Evolutionary conservation across 176 grass and related monocot genomes (phyloP), one percentile per base, ranked within the genome.

Genomic region (Oryza glaberrima): DNA sequence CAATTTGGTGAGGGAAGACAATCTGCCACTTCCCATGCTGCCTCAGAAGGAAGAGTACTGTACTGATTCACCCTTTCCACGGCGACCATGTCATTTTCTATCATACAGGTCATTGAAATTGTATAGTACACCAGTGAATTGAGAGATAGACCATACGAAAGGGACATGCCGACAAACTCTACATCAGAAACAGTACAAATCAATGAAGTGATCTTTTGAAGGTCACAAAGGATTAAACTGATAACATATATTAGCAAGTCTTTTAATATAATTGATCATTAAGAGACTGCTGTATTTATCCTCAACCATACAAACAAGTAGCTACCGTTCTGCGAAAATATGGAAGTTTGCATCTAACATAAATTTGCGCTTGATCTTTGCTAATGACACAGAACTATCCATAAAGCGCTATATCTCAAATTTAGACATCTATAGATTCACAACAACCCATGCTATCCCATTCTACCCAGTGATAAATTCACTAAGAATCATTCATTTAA

Each of bases 101-200:
- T 70, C 85, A 88, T 90, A 77, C 95, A 98, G 75, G 89, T 98
- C 23, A 98, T 52, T 56, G 82, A 86, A 84, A 90, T 82, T 64
- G 89, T 68, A 74, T 72, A 92, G 79, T 92, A 98, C 22, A 98
- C 77, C 47, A 86, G 76, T 58, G 84, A 77, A 61, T 98, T 98
- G 65, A 98, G 95, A 84, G 95, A 92, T 48, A 98, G 89, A 45
- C 95, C 95, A 25, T 98, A 98, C 1, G 95, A 98, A 76, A 98
- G 95, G 78, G 95, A 98, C 72, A 98, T 84, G 81, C 95, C 93
- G 4, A 95, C 95, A 78, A 81, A 98, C 76, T 98, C 95, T 98
- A 83, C 87, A 93, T 36, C 23, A 66, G 13, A 69, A 67, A 82
- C 22, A 52, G 4, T 32, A 83, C 32, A 74, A 36, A 35, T 75